Conservation (phyloP, 2,329 filamentous ascomycete species). For the Claviceps sp. region DNA sequence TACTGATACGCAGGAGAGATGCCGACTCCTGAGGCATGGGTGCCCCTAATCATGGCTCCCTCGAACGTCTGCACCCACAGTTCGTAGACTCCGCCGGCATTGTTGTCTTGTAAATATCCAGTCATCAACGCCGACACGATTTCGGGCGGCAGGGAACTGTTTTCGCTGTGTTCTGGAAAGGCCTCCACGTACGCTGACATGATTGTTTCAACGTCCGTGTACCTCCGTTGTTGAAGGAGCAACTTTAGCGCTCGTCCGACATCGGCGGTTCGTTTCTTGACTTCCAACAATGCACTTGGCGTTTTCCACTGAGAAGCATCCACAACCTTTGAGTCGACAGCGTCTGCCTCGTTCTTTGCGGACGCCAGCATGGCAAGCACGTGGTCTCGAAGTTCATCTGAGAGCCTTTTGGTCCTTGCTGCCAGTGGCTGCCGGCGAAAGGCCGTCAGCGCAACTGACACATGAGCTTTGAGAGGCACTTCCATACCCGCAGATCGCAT, state of each 20-base stretch:
- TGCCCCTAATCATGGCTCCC: constrained; percentile 29
- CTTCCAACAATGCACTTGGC: constrained; percentile 10
- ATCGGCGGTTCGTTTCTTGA: constrained; percentile 15
- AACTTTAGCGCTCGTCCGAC: constrained; percentile 21
- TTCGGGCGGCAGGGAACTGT: constrained; percentile 31
- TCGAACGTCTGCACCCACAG: constrained; percentile 53
- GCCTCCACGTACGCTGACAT: constrained; percentile 37
- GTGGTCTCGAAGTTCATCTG: constrained; percentile 16
- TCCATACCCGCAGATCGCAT: constrained; percentile 29
- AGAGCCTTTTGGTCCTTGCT: constrained; percentile 12
- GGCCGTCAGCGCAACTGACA: constrained; percentile 29
- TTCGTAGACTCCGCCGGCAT: constrained; percentile 46
- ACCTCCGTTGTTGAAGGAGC: constrained; percentile 25
- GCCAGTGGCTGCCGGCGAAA: constrained; percentile 12
- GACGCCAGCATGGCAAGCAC: constrained; percentile 12
- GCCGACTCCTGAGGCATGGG: constrained; percentile 9
- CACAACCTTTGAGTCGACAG: neutral
- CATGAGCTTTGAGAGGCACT: constrained; percentile 28
- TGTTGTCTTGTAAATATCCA: constrained; percentile 42
- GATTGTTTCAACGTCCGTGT: constrained; percentile 42
- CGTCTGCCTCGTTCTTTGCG: neutral
- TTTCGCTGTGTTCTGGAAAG: constrained; percentile 20
- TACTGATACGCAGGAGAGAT: constrained; percentile 38
- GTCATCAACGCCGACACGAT: constrained; percentile 57
- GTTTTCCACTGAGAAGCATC: constrained; percentile 1